These are phyloP conservation scores for Ophiostoma ips DNA, from an alignment of 2,329 filamentous ascomycete species.

Conservation along the genomic window DNA sequence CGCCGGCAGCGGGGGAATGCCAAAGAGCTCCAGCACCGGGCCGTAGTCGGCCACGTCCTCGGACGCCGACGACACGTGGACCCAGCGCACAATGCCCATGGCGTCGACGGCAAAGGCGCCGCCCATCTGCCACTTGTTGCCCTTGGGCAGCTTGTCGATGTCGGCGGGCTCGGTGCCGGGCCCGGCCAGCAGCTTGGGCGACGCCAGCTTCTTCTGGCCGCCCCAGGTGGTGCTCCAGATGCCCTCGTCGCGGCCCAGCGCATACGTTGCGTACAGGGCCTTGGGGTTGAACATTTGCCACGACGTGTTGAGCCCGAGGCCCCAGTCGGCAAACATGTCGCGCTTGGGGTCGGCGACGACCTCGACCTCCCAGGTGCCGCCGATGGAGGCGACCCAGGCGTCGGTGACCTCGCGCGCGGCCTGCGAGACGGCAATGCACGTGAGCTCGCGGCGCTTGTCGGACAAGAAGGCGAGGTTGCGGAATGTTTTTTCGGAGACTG, in stretches of 20 bases:
- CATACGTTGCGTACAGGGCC: slow-evolving; percentile 42
- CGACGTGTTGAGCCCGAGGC: slow-evolving; percentile 44
- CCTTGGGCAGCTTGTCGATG: slow-evolving; percentile 25
- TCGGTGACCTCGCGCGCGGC: slow-evolving; percentile 38
- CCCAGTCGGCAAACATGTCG: slow-evolving; percentile 50
- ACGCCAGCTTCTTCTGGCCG: slow-evolving; percentile 22
- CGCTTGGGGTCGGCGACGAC: slow-evolving; percentile 45
- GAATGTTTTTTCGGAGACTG: slow-evolving; percentile 58
- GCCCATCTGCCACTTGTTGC: slow-evolving; percentile 53
- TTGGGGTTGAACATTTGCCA: slow-evolving; percentile 49
- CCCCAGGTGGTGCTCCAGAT: slow-evolving; percentile 42
- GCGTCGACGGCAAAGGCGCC: slow-evolving; percentile 49
- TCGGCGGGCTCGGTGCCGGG: neutral
- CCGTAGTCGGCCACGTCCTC: slow-evolving; percentile 41
- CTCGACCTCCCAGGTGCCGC: slow-evolving; percentile 41
- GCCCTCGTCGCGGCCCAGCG: slow-evolving; percentile 44
- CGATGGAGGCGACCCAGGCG: slow-evolving; percentile 41
- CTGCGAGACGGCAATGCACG: slow-evolving; percentile 51
- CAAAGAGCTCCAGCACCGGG: slow-evolving; percentile 8
- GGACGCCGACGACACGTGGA: slow-evolving; percentile 30
- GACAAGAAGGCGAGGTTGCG: slow-evolving; percentile 38
- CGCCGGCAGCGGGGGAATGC: slow-evolving; percentile 3
- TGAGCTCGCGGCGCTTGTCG: slow-evolving; percentile 31
- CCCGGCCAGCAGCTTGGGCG: slow-evolving; percentile 4
- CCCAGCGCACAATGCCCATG: slow-evolving; percentile 39